Conservation (phyloP, 2,329 filamentous ascomycete genomes). For the Calycina herbarum region DNA sequence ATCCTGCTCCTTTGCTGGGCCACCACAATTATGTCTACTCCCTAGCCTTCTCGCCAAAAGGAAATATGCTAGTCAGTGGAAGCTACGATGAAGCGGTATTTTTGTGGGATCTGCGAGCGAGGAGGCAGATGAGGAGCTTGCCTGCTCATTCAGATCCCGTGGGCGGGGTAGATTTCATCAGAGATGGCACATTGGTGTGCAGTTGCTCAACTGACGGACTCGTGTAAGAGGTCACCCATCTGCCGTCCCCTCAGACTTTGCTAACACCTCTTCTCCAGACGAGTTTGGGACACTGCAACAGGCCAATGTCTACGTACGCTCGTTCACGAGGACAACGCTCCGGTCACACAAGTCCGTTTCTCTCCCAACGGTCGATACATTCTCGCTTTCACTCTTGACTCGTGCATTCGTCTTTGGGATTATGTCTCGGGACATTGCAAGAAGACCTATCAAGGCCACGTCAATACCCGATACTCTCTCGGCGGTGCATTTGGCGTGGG, state of each 20-base stretch:
- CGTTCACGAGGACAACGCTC: slow-evolving; percentile 93
- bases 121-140: slow-evolving; percentile 81
- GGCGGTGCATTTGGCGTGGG: slow-evolving; percentile 78
- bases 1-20: slow-evolving; percentile 64
- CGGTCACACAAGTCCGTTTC: slow-evolving; percentile 87
- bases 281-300: slow-evolving; percentile 94
- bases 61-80: slow-evolving; percentile 92
- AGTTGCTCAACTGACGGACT: slow-evolving; percentile 90
- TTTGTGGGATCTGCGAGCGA: slow-evolving; percentile 91
- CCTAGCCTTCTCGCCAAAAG: slow-evolving; percentile 94
- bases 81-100: slow-evolving; percentile 98
- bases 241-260: not conserved
- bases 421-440: slow-evolving; percentile 88
- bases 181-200: slow-evolving; percentile 87
- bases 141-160: slow-evolving; percentile 96
- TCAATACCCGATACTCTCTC: slow-evolving; percentile 82
- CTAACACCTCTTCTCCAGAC: slow-evolving; percentile 45
- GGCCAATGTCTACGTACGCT: slow-evolving; percentile 94
- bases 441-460: slow-evolving; percentile 95
- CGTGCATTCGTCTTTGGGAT: slow-evolving; percentile 88
- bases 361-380: slow-evolving; percentile 92
- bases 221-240: slow-evolving; percentile 55
- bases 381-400: slow-evolving; percentile 88
- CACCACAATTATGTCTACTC: slow-evolving; percentile 97
- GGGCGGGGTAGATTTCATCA: slow-evolving; percentile 86